These are phyloP conservation scores for Protomyces macrosporus DNA, from an alignment of 1,139 yeast genomes.

Conservation along the genomic window DNA sequence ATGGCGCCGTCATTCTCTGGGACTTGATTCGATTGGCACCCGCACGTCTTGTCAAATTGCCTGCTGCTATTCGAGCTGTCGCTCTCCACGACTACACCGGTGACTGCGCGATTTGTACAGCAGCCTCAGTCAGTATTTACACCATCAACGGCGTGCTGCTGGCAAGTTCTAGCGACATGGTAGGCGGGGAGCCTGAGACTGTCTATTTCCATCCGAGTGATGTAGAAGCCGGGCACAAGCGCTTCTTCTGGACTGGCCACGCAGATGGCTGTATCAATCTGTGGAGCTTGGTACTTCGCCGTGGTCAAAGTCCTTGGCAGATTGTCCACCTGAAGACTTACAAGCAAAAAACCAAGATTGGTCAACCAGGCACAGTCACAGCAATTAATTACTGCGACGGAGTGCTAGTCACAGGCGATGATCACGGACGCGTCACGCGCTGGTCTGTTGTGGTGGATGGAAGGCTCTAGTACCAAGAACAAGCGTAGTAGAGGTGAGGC, in stretches of 20 bases:
- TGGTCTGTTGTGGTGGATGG: neutral
- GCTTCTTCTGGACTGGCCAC: neutral
- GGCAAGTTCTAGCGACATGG: neutral
- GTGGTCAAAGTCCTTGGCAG: neutral
- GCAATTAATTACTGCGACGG: neutral
- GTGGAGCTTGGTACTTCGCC: neutral
- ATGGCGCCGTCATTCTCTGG: slow-evolving; percentile 34
- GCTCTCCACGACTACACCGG: slow-evolving; percentile 34
- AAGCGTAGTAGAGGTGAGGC: too few species aligned
- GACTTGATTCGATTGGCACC: slow-evolving; percentile 33
- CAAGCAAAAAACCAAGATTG: neutral
- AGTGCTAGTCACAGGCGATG: neutral
- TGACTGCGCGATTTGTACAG: slow-evolving; percentile 30
- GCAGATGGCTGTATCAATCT: neutral
- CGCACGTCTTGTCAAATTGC: slow-evolving; percentile 30
- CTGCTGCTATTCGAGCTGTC: slow-evolving; percentile 25
- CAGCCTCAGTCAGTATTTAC: neutral
- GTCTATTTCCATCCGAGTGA: neutral
- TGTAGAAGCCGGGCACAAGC: neutral
- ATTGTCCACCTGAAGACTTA: neutral
- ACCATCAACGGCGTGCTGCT: slow-evolving; percentile 8
- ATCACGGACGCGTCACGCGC: neutral
- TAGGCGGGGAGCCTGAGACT: neutral
- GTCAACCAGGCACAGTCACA: neutral
- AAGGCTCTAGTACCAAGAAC: too few species aligned